Evolutionary conservation across 352 stramenopile genomes (phyloP).

Genomic region (Elongisporangium undulatum): DNA sequence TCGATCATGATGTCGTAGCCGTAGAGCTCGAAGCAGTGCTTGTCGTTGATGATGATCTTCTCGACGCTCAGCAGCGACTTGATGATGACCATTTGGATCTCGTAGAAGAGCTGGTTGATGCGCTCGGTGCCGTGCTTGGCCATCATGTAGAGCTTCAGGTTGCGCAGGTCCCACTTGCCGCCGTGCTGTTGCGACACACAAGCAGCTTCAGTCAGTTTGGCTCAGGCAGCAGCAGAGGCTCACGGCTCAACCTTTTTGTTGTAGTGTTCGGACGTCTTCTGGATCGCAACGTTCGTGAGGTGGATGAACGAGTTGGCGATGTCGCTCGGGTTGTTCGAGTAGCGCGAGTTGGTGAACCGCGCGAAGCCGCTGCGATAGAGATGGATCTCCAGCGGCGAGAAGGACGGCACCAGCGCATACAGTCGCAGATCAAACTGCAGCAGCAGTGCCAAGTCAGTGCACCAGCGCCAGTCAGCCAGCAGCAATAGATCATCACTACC

Average conservation of each 20-base stretch:
- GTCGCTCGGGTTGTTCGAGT: constrained; percentile 84
- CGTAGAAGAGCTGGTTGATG: constrained; percentile 85
- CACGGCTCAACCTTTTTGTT: constrained; percentile 62
- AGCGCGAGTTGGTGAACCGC: constrained; percentile 90
- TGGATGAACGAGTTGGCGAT: constrained; percentile 93
- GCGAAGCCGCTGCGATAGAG: constrained; percentile 90
- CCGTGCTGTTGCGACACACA: constrained; percentile 55
- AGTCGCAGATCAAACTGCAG: constrained; percentile 92
- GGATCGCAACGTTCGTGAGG: constrained; percentile 93
- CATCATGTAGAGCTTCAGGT: constrained; percentile 91
- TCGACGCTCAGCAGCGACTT: constrained; percentile 86
- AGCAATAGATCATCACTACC: too few species aligned
- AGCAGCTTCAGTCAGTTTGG: neutral
- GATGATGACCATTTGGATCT: constrained; percentile 90
- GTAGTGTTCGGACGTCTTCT: constrained; percentile 94
- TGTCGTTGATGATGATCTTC: constrained; percentile 94
- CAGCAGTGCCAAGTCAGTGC: neutral
- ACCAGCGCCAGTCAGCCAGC: neutral
- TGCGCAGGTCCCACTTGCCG: constrained; percentile 90
- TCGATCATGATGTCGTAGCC: constrained; percentile 93
- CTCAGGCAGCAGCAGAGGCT: neutral
- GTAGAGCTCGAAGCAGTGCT: constrained; percentile 95
- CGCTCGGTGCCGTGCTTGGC: constrained; percentile 75
- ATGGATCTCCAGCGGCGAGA: constrained; percentile 89
- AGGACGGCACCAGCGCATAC: constrained; percentile 93